Evolutionary conservation across 768 basidiomycete species (phyloP).

Genomic region (Xerocomus potaroensis): DNA sequence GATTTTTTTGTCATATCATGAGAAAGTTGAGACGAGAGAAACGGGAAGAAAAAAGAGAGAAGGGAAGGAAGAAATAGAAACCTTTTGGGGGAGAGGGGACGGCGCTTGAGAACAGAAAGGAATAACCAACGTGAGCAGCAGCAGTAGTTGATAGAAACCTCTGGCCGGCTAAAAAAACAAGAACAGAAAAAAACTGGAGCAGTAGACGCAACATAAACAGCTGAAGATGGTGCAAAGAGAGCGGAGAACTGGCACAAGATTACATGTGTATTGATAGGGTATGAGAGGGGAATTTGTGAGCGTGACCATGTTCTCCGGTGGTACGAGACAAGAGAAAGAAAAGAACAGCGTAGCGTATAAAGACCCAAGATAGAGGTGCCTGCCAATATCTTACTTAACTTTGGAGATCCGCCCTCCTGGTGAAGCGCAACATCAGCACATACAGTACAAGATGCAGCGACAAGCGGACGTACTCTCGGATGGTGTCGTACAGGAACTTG

Average conservation of each 20-base stretch:
- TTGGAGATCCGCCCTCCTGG: conserved; percentile 36
- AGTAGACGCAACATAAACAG: conserved; percentile 23
- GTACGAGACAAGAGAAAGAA: conserved; percentile 1
- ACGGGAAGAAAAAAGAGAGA: conserved; percentile 1
- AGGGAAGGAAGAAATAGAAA: conserved; percentile 2
- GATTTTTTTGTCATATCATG: conserved; percentile 28
- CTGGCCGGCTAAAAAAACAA: conserved; percentile 7
- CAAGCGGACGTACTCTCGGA: conserved; percentile 66
- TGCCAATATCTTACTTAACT: conserved; percentile 30
- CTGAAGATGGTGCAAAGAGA: conserved; percentile 6
- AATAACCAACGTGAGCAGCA: conserved; percentile 18
- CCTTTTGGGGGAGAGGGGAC: not conserved
- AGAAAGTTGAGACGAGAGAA: not conserved
- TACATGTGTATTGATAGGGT: conserved; percentile 29
- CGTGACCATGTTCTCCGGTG: conserved; percentile 1
- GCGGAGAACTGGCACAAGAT: conserved; percentile 10
- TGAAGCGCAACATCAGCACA: conserved; percentile 6
- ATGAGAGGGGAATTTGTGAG: conserved; percentile 15
- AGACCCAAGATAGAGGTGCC: conserved; percentile 19
- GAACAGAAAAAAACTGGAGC: conserved; percentile 12
- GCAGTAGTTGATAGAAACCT: conserved; percentile 15
- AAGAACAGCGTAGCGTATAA: not conserved
- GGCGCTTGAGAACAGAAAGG: not conserved
- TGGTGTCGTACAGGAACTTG: conserved; percentile 84
- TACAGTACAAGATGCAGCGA: conserved; percentile 7